Base-by-base conservation (phyloP, 148 eudicot genomes). In the Silene conica region DNA sequence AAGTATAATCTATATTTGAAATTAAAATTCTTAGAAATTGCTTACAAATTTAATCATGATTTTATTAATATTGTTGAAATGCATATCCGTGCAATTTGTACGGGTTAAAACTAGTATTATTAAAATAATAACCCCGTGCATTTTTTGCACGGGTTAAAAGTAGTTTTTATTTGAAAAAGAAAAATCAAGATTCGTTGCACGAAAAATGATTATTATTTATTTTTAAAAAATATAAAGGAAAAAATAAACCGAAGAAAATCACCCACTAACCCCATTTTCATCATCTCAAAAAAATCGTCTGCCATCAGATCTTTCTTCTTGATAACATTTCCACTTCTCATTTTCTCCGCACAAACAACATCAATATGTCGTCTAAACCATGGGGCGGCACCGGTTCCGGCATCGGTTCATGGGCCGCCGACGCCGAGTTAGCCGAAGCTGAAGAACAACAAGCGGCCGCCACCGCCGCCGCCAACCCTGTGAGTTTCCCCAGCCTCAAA, bases 391-490 rank as follows among this genome's bases (percentile, higher is more conserved):
- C 41, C 9, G 74, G 65, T 9, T 12, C 23, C 9, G 73, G 71
- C 1, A 83, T 86, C 88, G 92, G 92, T 74, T 82, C 84, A 13
- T 90, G 96, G 96, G 96, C 96, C 41, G 95, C 85, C 70, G 92
- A 90, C 18, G 84, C 96, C 67, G 96, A 90, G 83, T 82, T 80
- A 21, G 94, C 82, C 43, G 94, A 87, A 52, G 90, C 81, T 10
- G 94, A 87, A 67, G 88, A 87, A 78, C 74, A 72, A 12, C 82
- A 86, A 56, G 70, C 70, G 41, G 84, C 83, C 73, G 62, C 76
- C 20, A 54, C 74, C 14, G 57, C 73, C 56, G 41, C 50, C 26
- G 12, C 73, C 45, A 78, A 80, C 57, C 80, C 70, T 1, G 80
- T 69, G 15, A 69, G 78, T 46, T 82, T 74, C 73, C 90, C 88